Evolutionary conservation across 192 early-diverging fungal species (phyloP), one percentile per base, ranked within the genome.

Genomic region (Irineochytrium annulatum): DNA sequence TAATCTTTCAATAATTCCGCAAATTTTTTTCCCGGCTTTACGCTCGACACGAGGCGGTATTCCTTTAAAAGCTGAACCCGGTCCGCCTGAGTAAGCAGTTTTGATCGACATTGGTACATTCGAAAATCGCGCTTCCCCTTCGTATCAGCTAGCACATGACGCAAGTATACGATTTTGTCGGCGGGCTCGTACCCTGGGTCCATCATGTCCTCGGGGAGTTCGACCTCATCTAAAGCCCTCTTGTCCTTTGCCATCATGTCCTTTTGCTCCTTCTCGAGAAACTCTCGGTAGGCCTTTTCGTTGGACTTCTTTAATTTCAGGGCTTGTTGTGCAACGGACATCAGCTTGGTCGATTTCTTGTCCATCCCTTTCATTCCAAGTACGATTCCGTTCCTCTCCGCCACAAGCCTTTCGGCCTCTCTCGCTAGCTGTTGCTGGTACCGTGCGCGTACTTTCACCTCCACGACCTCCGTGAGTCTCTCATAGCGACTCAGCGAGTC

Each of bases 401-500:
- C 66, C 39, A 52, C 51, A 20, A 43, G 43, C 35, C 67, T 44
- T 22, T 26, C 48, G 29, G 55, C 39, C 17, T 73, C 62, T 31
- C 58, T 54, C 2, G 52, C 34, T 20, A 62, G 60, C 32, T 63
- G 31, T 14, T 29, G 51, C 54, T 19, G 5, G 34, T 66, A 57
- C 14, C 57, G 29, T 1, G 59, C 49, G 29, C 63, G 54, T 32
- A 59, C 29, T 20, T 68, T 59, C 19, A 48, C 60, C 2, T 74
- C 70, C 5, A 64, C 62, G 28, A 44, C 54, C n/a, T 75, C 73
- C 3, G 63, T 60, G 4, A 82, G 34, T 39, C 80, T 34, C 60
- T 78, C 76, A 48, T 63, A 75, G 5, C 80, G 43, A 22, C 68
- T 57, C 4, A 68, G 63, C 2, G 71, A 46, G 63, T 82, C 75